A percentile compares a stretch with the other conserved stretches of the same genome.
Evolutionary conservation across 1,284 basidiomycete species (phyloP).

Genomic region (Trametes polyzona): DNA sequence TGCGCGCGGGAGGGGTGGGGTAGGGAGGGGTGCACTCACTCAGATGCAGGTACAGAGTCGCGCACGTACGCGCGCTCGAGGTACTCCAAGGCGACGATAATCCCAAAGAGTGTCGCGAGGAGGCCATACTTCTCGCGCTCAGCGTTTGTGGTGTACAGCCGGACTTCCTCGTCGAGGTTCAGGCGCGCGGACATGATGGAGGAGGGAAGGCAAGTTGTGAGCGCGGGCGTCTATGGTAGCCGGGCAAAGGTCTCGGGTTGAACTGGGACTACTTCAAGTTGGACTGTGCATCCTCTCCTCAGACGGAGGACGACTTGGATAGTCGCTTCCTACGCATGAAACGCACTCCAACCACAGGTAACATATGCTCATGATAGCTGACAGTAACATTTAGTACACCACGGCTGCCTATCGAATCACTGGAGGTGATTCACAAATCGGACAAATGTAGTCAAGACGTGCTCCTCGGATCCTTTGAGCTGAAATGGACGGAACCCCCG

Average conservation of each 20-base stretch:
- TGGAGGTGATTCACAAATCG: too few species aligned
- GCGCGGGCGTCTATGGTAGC: not conserved
- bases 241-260: not conserved
- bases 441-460: too few species aligned
- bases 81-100: conserved; percentile 92
- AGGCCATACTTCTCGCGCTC: conserved; percentile 92
- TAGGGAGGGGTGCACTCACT: conserved; percentile 60
- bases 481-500: too few species aligned
- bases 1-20: not conserved
- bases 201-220: conserved; percentile 1
- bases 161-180: conserved; percentile 88
- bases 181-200: conserved; percentile 41
- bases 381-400: too few species aligned
- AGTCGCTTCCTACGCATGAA: too few species aligned
- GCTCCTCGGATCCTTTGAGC: too few species aligned
- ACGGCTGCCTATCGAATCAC: too few species aligned
- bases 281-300: too few species aligned
- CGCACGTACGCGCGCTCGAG: conserved; percentile 95
- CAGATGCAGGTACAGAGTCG: conserved; percentile 87
- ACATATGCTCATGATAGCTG: too few species aligned
- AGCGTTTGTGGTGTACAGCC: conserved; percentile 86
- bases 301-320: too few species aligned
- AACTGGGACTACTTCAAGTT: too few species aligned
- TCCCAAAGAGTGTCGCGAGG: conserved; percentile 89
- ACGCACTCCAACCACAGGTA: too few species aligned